These are phyloP conservation scores for Phialophora macrospora DNA, from an alignment of 2,329 filamentous ascomycete genomes.

Conservation along the genomic window DNA sequence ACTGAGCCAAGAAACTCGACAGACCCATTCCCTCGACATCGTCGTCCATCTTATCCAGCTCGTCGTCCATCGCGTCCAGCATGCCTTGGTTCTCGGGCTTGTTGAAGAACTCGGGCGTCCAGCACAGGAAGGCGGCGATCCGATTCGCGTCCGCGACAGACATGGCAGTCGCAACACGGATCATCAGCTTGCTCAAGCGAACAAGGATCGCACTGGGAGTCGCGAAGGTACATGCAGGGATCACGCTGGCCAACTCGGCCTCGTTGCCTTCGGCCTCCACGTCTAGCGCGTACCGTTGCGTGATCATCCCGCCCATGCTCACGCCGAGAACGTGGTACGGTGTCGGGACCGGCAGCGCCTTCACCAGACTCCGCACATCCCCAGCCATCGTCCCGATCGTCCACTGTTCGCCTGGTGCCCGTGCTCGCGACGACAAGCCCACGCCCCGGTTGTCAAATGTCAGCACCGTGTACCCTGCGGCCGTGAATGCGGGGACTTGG, in stretches of 20 bases:
- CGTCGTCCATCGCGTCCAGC: slow-evolving; percentile 13
- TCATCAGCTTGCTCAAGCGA: slow-evolving; percentile 2
- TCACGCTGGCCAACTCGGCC: slow-evolving; percentile 18
- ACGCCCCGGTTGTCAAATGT: slow-evolving; percentile 15
- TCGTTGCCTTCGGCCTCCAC: slow-evolving; percentile 17
- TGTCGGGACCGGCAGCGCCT: slow-evolving; percentile 8
- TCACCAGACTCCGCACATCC: slow-evolving; percentile 14
- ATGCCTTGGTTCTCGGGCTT: slow-evolving; percentile 15
- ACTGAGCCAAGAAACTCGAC: slow-evolving; percentile 17
- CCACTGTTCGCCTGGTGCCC: slow-evolving; percentile 8
- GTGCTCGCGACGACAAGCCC: slow-evolving; percentile 16
- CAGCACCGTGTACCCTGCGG: slow-evolving; percentile 15
- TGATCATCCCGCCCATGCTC: slow-evolving; percentile 19
- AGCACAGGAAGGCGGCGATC: slow-evolving; percentile 5
- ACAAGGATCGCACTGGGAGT: neutral
- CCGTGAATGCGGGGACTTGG: slow-evolving; percentile 16
- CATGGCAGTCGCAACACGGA: slow-evolving; percentile 1
- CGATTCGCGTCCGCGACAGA: slow-evolving; percentile 13
- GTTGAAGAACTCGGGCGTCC: slow-evolving; percentile 13
- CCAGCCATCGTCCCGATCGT: slow-evolving; percentile 16
- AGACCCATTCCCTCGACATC: slow-evolving; percentile 14
- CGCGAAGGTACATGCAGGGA: slow-evolving; percentile 12
- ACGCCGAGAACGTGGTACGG: slow-evolving; percentile 15
- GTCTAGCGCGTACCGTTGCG: slow-evolving; percentile 17
- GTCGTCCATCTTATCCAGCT: slow-evolving; percentile 17